Evolutionary conservation across 2,329 filamentous ascomycete species (phyloP).

Genomic region (Cordyceps sp.): DNA sequence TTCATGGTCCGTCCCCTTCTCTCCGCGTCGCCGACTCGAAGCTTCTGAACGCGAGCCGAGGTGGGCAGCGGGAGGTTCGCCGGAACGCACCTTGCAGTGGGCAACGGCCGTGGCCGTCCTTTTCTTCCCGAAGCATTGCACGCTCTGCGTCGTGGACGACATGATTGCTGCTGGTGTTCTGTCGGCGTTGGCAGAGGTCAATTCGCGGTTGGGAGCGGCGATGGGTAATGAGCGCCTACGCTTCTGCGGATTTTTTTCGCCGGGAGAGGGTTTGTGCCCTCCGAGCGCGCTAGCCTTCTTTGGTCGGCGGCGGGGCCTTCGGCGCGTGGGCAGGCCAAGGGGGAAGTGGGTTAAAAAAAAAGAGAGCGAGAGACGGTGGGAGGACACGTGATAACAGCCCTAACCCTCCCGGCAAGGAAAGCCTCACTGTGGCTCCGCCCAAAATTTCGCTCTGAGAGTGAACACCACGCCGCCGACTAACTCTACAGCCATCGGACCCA

Average conservation of each 20-base stretch:
- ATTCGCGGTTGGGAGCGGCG: too few species aligned
- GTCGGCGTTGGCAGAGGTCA: slow-evolving; percentile 4
- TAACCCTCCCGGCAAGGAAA: slow-evolving; percentile 18
- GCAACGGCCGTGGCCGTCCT: slow-evolving; percentile 80
- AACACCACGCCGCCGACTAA: slow-evolving; percentile 18
- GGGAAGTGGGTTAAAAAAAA: too few species aligned
- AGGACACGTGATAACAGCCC: slow-evolving; percentile 15
- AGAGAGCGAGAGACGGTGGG: not conserved
- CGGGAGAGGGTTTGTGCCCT: slow-evolving; percentile 18
- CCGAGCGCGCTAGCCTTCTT: slow-evolving; percentile 10
- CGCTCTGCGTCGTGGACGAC: slow-evolving; percentile 61
- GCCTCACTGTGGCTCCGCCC: slow-evolving; percentile 16
- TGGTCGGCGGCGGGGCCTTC: too few species aligned
- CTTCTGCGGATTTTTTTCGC: slow-evolving; percentile 9
- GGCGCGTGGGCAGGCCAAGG: too few species aligned
- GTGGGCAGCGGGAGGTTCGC: too few species aligned
- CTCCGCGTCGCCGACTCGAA: not conserved
- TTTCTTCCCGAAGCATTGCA: slow-evolving; percentile 99
- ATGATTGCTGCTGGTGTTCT: slow-evolving; percentile 38
- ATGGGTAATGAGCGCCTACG: too few species aligned
- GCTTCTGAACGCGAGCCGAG: too few species aligned
- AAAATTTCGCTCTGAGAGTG: slow-evolving; percentile 16
- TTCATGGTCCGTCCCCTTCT: not conserved
- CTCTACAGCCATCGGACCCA: slow-evolving; percentile 17
- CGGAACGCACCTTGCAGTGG: slow-evolving; percentile 65